Percentiles rank a stretch among this genome's conserved stretches.
These are phyloP conservation scores for Sechiopsis laciniata DNA, from an alignment of 306 rosid species.

Conservation along the genomic window DNA sequence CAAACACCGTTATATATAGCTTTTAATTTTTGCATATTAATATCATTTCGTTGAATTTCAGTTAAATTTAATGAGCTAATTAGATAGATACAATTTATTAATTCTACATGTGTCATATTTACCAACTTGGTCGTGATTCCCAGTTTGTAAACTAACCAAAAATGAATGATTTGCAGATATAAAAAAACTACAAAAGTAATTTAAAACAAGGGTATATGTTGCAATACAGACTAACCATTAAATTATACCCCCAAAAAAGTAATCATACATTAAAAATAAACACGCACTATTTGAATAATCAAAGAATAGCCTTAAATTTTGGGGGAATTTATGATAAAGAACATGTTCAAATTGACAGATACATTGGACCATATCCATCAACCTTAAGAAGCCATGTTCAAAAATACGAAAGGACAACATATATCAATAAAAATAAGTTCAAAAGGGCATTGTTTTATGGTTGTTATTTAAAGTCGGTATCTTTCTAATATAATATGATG, in stretches of 20 bases:
- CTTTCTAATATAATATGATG: neutral
- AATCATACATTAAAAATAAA: neutral
- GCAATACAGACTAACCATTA: neutral
- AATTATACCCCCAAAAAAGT: neutral
- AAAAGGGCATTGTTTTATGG: neutral
- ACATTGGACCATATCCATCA: constrained; percentile 15
- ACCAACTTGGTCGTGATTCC: neutral
- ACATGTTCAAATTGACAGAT: constrained; percentile 12
- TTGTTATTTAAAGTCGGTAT: constrained; percentile 1
- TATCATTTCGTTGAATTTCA: neutral
- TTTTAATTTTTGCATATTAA: neutral
- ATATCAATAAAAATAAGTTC: neutral
- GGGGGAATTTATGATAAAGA: constrained; percentile 10
- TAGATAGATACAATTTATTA: too few species aligned
- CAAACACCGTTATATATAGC: neutral
- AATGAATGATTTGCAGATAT: neutral
- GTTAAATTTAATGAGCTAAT: too few species aligned
- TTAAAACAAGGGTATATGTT: neutral
- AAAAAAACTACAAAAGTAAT: neutral
- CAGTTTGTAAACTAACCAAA: neutral
- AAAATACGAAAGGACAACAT: neutral
- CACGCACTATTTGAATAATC: neutral
- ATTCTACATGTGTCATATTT: too few species aligned
- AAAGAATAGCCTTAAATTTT: constrained; percentile 8
- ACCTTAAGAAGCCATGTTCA: constrained; percentile 15